A percentile compares a stretch with the other conserved stretches of the same genome.
phyloP scores from a whole-genome alignment of 1,284 basidiomycete genomes.

The Bjerkandera adusta region DNA sequence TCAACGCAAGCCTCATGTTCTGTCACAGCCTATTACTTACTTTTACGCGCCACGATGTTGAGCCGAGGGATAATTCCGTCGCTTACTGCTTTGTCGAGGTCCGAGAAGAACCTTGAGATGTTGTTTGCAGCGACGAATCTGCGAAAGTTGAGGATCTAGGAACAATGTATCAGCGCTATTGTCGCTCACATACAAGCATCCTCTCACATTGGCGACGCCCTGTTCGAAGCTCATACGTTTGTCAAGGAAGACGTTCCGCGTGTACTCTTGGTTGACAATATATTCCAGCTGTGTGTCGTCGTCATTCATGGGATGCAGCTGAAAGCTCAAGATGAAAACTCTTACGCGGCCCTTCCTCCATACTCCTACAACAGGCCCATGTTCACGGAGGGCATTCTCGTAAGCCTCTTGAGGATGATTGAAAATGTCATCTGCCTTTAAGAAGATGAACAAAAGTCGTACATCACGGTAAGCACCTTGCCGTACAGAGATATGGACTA shows the following conservation, averaged over 20 bases:
- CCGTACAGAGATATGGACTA: slow-evolving; percentile 6
- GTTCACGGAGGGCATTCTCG: slow-evolving; percentile 26
- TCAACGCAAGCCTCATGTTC: too few relatives aligned
- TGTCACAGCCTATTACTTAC: too few relatives aligned
- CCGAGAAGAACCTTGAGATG: slow-evolving; percentile 14
- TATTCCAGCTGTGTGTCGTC: slow-evolving; percentile 30
- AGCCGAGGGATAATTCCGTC: slow-evolving; percentile 6
- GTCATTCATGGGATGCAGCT: neutral
- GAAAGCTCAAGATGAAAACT: neutral
- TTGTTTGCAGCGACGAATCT: slow-evolving; percentile 5
- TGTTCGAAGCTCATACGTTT: slow-evolving; percentile 35
- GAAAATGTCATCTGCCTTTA: slow-evolving; percentile 29
- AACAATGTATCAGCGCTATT: neutral
- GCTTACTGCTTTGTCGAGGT: slow-evolving; percentile 3
- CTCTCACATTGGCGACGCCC: slow-evolving; percentile 30
- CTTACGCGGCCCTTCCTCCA: slow-evolving; percentile 31
- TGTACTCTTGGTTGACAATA: slow-evolving; percentile 29
- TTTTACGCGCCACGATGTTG: too few relatives aligned
- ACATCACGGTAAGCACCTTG: neutral
- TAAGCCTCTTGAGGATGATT: slow-evolving; percentile 31
- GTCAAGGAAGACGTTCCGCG: slow-evolving; percentile 28
- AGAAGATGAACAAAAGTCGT: neutral
- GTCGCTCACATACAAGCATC: neutral
- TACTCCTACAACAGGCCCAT: slow-evolving; percentile 34
- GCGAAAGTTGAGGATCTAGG: slow-evolving; percentile 19